These are phyloP conservation scores for Cymbopogon flexuosus DNA, from an alignment of 202 grass and related monocot species.

Conservation along the genomic window DNA sequence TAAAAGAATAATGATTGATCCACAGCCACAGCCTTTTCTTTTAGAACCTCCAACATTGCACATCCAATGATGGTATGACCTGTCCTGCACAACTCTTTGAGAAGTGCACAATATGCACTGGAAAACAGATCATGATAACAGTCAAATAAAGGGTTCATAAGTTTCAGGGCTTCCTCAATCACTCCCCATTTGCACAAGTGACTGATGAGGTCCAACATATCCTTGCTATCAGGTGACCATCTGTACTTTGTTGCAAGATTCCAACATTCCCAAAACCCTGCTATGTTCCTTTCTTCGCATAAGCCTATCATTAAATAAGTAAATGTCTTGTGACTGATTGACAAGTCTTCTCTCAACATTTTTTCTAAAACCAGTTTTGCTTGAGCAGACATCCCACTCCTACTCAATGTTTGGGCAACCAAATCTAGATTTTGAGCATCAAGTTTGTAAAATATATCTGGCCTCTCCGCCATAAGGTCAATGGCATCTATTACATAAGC, in stretches of 20 bases:
- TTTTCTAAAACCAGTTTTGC: constrained; percentile 57
- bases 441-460: constrained; percentile 45
- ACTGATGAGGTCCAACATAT: constrained; percentile 39
- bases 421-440: constrained; percentile 66
- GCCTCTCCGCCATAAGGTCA: constrained; percentile 52
- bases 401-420: constrained; percentile 40
- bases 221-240: constrained; percentile 60
- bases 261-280: constrained; percentile 67
- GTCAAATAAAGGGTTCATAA: constrained; percentile 42
- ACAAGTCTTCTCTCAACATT: constrained; percentile 46
- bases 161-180: constrained; percentile 60
- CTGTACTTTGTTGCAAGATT: constrained; percentile 44
- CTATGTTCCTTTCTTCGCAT: constrained; percentile 57
- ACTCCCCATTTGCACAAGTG: constrained; percentile 69
- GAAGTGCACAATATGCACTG: constrained; percentile 47
- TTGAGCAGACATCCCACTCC: constrained; percentile 43
- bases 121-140: constrained; percentile 38
- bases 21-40: constrained; percentile 50
- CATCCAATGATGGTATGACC: constrained; percentile 75
- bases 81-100: constrained; percentile 61
- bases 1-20: constrained; percentile 38
- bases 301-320: constrained; percentile 55
- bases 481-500: constrained; percentile 39
- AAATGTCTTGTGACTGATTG: constrained; percentile 53
- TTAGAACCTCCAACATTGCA: constrained; percentile 64